Base-by-base conservation (phyloP, 805 yeast genomes). In the Cyberlindnera euphorbiiphila region DNA sequence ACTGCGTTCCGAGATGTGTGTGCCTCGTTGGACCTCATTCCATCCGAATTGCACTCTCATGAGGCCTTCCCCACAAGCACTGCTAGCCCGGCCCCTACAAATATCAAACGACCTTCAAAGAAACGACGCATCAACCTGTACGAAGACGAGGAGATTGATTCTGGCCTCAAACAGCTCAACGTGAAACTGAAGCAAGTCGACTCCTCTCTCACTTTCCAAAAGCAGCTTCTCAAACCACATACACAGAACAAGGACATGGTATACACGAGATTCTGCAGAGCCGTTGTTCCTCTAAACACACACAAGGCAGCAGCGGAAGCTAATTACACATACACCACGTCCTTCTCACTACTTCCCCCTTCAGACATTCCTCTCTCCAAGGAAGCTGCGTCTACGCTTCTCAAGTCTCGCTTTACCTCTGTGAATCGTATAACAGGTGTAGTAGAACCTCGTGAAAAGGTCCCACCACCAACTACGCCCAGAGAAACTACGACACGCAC, bases 101-200 rank as follows among this genome's bases (percentile, higher is more conserved):
- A n/a, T 15, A 27, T 8, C 19, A 27, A 27, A 27, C 9, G 13
- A 25, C 27, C 27, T 25, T 8, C 14, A 8, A 54, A 18, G 49
- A 49, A 21, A 51, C 46, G 17, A 50, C 51, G 17, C 57, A 51
- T 23, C 51, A 53, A 13, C 59, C 51, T 12, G 43, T 48, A 13
- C 22, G 80, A 71, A 25, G 81, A 73, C 12, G 49, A 36, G 7
- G 46, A 37, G 0, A 37, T 20, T 4, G 44, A 32, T 1, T 20
- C 17, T 9, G 20, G 10, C 3, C 7, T 3, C 2, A 29, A 19
- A 9, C 39, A 30, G 6, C 27, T 50, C 6, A 32, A 37, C 14
- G 14, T 42, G 12, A 47, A 44, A 17, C 29, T 51, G 9, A 35
- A 39, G 31, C 33, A 34, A n/a, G 39, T 52, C 4, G 50, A 52